Evolutionary conservation across 208 protist genomes (phyloP).

Genomic region (Sergeia podlipaevii): DNA sequence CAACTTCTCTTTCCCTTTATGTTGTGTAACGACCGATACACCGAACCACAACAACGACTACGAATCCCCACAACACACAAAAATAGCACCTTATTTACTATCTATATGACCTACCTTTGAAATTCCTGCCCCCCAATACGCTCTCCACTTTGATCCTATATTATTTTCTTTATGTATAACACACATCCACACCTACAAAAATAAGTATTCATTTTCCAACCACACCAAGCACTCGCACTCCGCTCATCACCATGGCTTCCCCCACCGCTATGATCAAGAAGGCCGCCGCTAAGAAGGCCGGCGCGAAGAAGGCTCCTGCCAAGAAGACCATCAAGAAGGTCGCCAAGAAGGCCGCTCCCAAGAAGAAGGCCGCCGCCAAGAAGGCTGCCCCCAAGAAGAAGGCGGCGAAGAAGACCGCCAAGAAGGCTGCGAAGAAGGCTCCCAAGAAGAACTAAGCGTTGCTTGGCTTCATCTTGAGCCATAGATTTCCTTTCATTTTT

Average conservation of each 20-base stretch:
- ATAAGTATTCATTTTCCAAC: no score
- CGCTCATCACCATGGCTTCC: constrained; percentile 16
- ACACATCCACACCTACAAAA: background rate
- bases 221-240: no score
- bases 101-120: no score
- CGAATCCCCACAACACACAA: no score
- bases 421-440: constrained; percentile 6
- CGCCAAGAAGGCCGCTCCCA: constrained; percentile 5
- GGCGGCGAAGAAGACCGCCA: constrained; percentile 12
- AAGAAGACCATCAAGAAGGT: constrained; percentile 14
- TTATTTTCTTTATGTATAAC: background rate
- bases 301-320: constrained; percentile 7
- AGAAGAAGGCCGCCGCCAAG: constrained; percentile 18
- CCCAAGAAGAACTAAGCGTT: constrained; percentile 12
- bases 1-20: no score
- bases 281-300: constrained; percentile 25
- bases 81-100: no score
- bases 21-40: no score
- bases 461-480: no score
- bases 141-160: no score
- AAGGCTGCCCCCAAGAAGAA: constrained; percentile 16
- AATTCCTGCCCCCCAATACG: no score
- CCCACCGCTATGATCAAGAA: constrained; percentile 16
- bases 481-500: no score
- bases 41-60: no score